These are phyloP conservation scores for Diospyros lotus DNA, from an alignment of 148 eudicot species.

Conservation along the genomic window DNA sequence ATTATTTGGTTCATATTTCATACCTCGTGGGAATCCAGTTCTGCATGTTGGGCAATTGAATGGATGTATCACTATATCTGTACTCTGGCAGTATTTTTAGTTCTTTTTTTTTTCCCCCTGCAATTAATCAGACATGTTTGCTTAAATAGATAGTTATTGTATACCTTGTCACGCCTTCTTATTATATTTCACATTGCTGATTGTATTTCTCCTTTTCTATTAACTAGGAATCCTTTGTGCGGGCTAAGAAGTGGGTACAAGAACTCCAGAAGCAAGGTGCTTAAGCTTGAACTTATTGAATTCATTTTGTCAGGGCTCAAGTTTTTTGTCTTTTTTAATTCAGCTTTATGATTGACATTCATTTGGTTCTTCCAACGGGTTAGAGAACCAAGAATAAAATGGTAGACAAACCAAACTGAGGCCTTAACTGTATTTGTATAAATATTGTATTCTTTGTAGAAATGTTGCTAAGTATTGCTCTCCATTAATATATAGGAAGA, in stretches of 20 bases:
- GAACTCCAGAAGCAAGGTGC: conserved; percentile 96
- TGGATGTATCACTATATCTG: not conserved
- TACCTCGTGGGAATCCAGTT: not conserved
- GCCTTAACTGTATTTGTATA: not conserved
- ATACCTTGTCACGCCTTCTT: not conserved
- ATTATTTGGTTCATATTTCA: not conserved
- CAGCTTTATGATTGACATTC: not conserved
- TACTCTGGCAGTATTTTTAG: not conserved
- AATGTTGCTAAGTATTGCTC: not conserved
- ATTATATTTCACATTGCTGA: not conserved
- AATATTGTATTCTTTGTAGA: not conserved
- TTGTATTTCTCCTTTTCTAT: not conserved
- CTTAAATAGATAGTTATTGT: no score
- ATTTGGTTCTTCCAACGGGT: not conserved
- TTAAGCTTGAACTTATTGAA: not conserved
- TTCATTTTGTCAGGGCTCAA: not conserved
- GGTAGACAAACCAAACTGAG: not conserved
- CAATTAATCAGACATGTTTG: not conserved
- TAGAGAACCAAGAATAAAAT: not conserved
- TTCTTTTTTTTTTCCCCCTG: not conserved
- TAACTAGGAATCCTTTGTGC: conserved; percentile 70
- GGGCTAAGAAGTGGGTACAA: conserved; percentile 96
- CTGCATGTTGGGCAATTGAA: not conserved
- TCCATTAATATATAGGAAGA: conserved; percentile 2
- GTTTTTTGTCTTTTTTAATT: not conserved